Conservation (phyloP, 345 rosid species). For the Punica granatum region DNA sequence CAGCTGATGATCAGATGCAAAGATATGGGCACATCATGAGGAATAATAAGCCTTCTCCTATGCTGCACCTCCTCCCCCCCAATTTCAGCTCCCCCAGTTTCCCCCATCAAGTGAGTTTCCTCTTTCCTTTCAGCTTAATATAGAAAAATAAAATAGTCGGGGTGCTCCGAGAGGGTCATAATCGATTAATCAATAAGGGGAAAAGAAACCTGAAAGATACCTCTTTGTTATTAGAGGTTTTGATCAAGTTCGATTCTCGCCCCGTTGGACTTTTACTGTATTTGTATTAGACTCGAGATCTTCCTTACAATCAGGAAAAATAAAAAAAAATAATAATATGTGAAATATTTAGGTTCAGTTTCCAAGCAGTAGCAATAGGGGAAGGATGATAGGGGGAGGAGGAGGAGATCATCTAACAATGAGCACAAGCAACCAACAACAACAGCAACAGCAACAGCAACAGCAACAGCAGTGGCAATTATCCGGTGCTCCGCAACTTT, state of each 20-base stretch:
- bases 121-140: too few species aligned
- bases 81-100: constrained; percentile 18
- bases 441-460: constrained; percentile 9
- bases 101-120: background rate
- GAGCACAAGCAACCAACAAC: constrained; percentile 12
- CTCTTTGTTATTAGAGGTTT: too few species aligned
- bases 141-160: too few species aligned
- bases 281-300: too few species aligned
- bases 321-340: too few species aligned
- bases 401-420: constrained; percentile 3
- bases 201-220: too few species aligned
- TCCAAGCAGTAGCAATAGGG: constrained; percentile 36
- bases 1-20: constrained; percentile 16
- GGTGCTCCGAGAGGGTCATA: background rate
- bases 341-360: constrained; percentile 22
- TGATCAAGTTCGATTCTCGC: too few species aligned
- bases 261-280: too few species aligned
- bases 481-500: constrained; percentile 37
- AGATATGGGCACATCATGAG: constrained; percentile 33
- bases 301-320: too few species aligned
- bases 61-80: constrained; percentile 33
- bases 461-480: constrained; percentile 34
- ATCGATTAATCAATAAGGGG: too few species aligned
- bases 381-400: background rate
- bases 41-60: constrained; percentile 19